Percentiles rank a stretch among this genome's conserved stretches.
Conservation (phyloP, 352 stramenopile species). For the Salisapilia sapeloensis region DNA sequence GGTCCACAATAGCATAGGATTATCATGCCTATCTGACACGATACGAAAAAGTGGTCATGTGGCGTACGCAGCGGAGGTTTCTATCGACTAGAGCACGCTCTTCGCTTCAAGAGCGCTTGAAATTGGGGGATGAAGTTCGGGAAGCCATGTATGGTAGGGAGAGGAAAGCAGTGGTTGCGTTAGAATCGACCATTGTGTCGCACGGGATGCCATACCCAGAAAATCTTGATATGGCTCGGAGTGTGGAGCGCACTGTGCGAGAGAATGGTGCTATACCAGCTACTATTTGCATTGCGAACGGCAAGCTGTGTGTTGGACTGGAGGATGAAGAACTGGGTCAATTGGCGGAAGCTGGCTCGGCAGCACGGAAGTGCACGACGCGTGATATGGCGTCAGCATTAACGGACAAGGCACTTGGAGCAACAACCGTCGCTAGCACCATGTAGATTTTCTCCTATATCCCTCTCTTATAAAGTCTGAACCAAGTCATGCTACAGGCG, state of each 20-base stretch:
- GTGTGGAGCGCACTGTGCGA: slow-evolving; percentile 85
- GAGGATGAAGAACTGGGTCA: slow-evolving; percentile 27
- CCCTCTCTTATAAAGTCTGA: not conserved
- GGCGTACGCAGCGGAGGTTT: too few species aligned
- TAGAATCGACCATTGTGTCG: slow-evolving; percentile 99
- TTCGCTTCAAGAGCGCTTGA: slow-evolving; percentile 21
- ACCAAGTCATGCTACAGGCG: slow-evolving; percentile 16
- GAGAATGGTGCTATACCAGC: slow-evolving; percentile 78
- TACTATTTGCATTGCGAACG: slow-evolving; percentile 95
- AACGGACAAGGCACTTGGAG: slow-evolving; percentile 60
- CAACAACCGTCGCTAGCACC: slow-evolving; percentile 95
- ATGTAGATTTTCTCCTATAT: slow-evolving; percentile 40
- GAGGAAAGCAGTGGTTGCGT: slow-evolving; percentile 73
- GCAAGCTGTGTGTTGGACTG: slow-evolving; percentile 68
- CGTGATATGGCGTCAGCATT: slow-evolving; percentile 68
- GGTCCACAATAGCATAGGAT: too few species aligned
- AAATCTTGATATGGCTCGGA: slow-evolving; percentile 88
- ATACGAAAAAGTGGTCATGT: too few species aligned
- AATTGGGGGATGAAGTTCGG: slow-evolving; percentile 27
- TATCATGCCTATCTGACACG: too few species aligned
- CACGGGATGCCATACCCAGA: slow-evolving; percentile 97
- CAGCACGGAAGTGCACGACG: slow-evolving; percentile 63
- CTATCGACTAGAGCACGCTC: too few species aligned
- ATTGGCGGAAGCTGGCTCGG: slow-evolving; percentile 40
- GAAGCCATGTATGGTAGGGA: slow-evolving; percentile 23